Conservation (phyloP, 2,329 filamentous ascomycete genomes). For the Alternaria infectoria region DNA sequence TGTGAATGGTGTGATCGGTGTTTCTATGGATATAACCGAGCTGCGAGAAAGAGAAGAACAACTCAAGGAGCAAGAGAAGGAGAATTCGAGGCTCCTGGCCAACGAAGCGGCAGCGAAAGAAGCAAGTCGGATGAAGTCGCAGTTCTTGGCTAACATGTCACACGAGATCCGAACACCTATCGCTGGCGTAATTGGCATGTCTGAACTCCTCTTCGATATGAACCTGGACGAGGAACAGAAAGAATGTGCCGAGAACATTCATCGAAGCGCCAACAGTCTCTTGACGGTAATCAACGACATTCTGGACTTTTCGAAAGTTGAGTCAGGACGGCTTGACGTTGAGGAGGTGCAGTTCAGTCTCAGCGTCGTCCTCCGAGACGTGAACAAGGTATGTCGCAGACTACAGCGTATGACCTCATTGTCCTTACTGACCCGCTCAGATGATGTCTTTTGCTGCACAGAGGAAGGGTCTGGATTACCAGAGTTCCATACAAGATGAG, state of each 20-base stretch:
- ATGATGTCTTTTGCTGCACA: constrained; percentile 88
- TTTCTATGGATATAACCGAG: constrained; percentile 82
- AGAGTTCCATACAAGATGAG: constrained; percentile 67
- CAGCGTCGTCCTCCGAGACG: constrained; percentile 75
- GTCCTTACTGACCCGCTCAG: constrained; percentile 2
- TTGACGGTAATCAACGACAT: constrained; percentile 92
- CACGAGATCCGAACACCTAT: constrained; percentile 81
- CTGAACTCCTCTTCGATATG: constrained; percentile 74
- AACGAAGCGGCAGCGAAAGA: constrained; percentile 82
- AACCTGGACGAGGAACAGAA: constrained; percentile 71
- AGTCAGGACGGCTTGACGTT: constrained; percentile 77
- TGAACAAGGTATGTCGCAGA: constrained; percentile 63
- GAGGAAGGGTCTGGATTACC: constrained; percentile 77
- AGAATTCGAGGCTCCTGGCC: constrained; percentile 73
- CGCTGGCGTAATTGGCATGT: constrained; percentile 81
- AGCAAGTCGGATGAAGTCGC: constrained; percentile 78
- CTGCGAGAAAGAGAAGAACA: constrained; percentile 69
- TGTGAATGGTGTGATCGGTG: constrained; percentile 75
- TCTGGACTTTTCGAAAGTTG: constrained; percentile 86
- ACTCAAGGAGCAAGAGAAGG: constrained; percentile 67
- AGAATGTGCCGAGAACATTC: constrained; percentile 79
- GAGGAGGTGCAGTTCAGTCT: constrained; percentile 82
- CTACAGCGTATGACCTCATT: not conserved
- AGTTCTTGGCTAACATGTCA: constrained; percentile 83
- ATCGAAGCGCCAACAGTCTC: constrained; percentile 78